Conservation (phyloP, 2,329 filamentous ascomycete species). For the Aureobasidium sp. region DNA sequence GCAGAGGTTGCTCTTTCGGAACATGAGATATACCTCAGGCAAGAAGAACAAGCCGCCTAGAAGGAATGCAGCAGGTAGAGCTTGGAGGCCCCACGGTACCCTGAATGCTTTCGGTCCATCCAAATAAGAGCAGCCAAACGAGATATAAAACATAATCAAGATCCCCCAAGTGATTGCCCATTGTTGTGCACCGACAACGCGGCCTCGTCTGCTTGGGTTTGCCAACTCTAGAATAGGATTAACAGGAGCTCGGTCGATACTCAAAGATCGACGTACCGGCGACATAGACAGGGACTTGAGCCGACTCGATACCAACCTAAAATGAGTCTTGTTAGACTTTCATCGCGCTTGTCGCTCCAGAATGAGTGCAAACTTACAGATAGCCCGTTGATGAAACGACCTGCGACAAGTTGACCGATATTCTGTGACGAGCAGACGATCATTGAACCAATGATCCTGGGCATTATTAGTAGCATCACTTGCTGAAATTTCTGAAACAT, state of each 20-base stretch:
- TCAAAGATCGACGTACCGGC: constrained; percentile 58
- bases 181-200: neutral
- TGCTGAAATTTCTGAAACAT: neutral
- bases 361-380: constrained; percentile 41
- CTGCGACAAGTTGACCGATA: constrained; percentile 63
- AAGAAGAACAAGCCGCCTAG: constrained; percentile 19
- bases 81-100: constrained; percentile 52
- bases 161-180: constrained; percentile 31
- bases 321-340: neutral
- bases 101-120: constrained; percentile 51
- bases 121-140: constrained; percentile 52
- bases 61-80: constrained; percentile 38
- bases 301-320: constrained; percentile 55
- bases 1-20: neutral
- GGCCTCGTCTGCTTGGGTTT: neutral
- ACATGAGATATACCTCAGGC: neutral
- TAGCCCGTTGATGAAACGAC: constrained; percentile 63
- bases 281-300: constrained; percentile 63
- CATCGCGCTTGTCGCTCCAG: no score
- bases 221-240: neutral
- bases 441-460: constrained; percentile 52
- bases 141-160: constrained; percentile 56
- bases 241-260: constrained; percentile 32
- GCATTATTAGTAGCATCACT: constrained; percentile 15
- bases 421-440: constrained; percentile 58